A percentile compares a stretch with the other conserved stretches of the same genome.
phyloP scores from a whole-genome alignment of 108 stramenopile species.

The Fragilariopsis cylindrus region DNA sequence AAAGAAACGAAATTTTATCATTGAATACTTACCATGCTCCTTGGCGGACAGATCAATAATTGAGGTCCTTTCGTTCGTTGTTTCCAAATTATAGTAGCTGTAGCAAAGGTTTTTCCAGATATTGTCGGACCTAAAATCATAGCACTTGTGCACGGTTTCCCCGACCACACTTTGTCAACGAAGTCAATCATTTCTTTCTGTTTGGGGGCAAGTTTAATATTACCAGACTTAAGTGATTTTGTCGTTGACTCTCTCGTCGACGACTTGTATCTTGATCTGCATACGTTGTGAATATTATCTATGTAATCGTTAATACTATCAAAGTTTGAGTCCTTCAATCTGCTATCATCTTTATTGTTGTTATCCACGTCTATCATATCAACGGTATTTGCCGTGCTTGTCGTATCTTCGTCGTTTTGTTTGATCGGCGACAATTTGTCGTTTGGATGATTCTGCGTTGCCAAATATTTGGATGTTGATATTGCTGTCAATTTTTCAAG shows the following conservation, averaged over 20 bases:
- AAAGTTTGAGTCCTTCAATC: neutral
- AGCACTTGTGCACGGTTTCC: conserved; percentile 27
- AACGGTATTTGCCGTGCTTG: neutral
- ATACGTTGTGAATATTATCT: conserved; percentile 1
- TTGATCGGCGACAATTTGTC: neutral
- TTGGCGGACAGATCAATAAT: conserved; percentile 55
- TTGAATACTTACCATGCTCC: conserved; percentile 56
- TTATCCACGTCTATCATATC: conserved; percentile 5
- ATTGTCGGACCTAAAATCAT: conserved; percentile 45
- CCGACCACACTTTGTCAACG: conserved; percentile 35
- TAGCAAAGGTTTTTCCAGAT: conserved; percentile 67
- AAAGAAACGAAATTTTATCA: neutral
- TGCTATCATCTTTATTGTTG: neutral
- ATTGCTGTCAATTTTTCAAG: conserved; percentile 1
- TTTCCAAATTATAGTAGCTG: conserved; percentile 55
- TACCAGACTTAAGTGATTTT: conserved; percentile 7
- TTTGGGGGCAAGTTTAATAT: conserved; percentile 11
- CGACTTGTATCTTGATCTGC: conserved; percentile 4
- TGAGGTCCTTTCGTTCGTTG: conserved; percentile 54
- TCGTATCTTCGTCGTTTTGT: neutral
- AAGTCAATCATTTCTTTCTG: conserved; percentile 34
- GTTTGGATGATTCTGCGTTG: neutral
- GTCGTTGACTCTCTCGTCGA: conserved; percentile 10
- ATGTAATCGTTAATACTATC: conserved; percentile 18
- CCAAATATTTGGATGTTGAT: neutral